Percentiles rank a stretch among this genome's conserved stretches.
These are phyloP conservation scores for Niveomyces coronatus DNA, from an alignment of 2,329 filamentous ascomycete genomes.

Conservation along the genomic window DNA sequence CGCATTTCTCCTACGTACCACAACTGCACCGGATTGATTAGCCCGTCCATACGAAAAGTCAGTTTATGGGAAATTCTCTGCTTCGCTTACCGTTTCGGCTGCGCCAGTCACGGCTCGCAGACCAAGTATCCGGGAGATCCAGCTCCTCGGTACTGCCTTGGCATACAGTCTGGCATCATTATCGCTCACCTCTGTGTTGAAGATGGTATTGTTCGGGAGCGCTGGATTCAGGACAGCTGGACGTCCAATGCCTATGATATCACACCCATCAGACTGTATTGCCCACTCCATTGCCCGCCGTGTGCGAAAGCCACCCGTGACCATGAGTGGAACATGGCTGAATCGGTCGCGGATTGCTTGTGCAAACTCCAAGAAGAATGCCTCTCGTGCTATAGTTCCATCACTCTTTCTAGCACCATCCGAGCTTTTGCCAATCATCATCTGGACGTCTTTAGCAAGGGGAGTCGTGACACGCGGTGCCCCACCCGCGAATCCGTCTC, in stretches of 20 bases:
- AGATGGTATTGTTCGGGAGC: constrained; percentile 20
- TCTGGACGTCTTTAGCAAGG: constrained; percentile 19
- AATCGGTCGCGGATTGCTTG: constrained; percentile 35
- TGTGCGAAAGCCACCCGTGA: constrained; percentile 54
- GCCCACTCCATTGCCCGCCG: constrained; percentile 31
- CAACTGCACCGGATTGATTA: not conserved
- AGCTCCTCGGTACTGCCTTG: not conserved
- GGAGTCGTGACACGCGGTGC: no score
- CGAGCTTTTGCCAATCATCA: constrained; percentile 14
- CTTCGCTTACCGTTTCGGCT: not conserved
- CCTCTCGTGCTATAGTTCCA: constrained; percentile 46
- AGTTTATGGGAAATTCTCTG: not conserved
- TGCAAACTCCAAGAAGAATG: constrained; percentile 59
- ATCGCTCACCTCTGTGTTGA: not conserved
- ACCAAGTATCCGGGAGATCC: not conserved
- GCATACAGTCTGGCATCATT: not conserved
- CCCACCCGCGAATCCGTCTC: not conserved
- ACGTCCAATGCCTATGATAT: constrained; percentile 30
- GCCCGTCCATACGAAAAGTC: not conserved
- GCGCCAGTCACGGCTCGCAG: not conserved
- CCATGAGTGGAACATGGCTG: constrained; percentile 37
- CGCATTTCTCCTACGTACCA: not conserved
- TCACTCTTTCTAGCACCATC: constrained; percentile 17
- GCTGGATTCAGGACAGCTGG: constrained; percentile 28
- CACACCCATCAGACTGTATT: constrained; percentile 27